phyloP scores from a whole-genome alignment of 2,329 filamentous ascomycete species.

The Sarocladium brachiariae region DNA sequence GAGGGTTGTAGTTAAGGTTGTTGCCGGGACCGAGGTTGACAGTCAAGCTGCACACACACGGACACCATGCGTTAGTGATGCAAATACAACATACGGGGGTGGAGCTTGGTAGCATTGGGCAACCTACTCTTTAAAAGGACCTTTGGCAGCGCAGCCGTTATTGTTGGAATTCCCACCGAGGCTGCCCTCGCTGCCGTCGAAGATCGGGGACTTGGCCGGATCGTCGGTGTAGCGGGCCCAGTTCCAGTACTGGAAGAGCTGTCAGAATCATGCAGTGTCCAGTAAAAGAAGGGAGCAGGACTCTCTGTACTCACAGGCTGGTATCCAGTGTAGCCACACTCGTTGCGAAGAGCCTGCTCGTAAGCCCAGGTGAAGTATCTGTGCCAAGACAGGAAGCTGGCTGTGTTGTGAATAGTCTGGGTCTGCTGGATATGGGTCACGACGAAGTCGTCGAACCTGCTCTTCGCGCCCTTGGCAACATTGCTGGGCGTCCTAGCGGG shows the following conservation, averaged over 20 bases:
- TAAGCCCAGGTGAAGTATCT: slow-evolving; percentile 26
- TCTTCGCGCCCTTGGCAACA: slow-evolving; percentile 34
- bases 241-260: slow-evolving; percentile 34
- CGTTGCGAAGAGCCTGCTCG: slow-evolving; percentile 23
- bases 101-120: neutral
- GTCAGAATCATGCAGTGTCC: no score
- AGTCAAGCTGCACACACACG: neutral
- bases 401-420: slow-evolving; percentile 33
- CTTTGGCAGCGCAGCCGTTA: neutral
- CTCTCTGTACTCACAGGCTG: slow-evolving; percentile 25
- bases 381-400: slow-evolving; percentile 25
- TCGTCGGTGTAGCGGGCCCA: slow-evolving; percentile 24
- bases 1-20: slow-evolving; percentile 33
- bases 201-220: slow-evolving; percentile 35
- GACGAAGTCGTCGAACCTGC: slow-evolving; percentile 43
- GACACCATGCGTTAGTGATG: neutral
- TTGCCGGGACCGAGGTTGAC: slow-evolving; percentile 31
- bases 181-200: slow-evolving; percentile 31
- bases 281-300: neutral
- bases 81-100: neutral
- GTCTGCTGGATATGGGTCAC: slow-evolving; percentile 43
- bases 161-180: slow-evolving; percentile 1
- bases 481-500: slow-evolving; percentile 26
- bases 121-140: slow-evolving; percentile 7
- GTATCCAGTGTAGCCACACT: slow-evolving; percentile 30